Evolutionary conservation across 306 rosid species (phyloP), one percentile per base, ranked within the genome.

Genomic region (Citrullus colocynthis): DNA sequence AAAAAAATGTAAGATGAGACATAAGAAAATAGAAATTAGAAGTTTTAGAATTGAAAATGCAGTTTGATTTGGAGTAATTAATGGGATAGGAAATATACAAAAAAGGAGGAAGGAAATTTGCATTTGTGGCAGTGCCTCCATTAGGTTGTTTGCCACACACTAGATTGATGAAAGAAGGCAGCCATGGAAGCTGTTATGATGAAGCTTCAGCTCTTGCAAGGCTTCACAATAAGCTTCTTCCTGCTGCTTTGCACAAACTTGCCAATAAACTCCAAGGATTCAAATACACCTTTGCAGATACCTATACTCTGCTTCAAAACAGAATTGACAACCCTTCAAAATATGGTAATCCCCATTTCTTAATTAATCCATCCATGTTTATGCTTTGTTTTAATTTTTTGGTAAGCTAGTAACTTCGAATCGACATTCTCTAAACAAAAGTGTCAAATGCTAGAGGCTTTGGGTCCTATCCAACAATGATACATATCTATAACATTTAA

Each of bases 71-170:
- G 3, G 7, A 48, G 6, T 57, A 20, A 57, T 21, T 37, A 24
- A 17, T 36, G 28, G 4, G 39, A 21, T 21, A 70, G 91, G 88
- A 76, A 77, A 82, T 87, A 49, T 82, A 89, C 60, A 51, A 81
- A 65, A 65, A 58, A 67, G 90, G 89, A 56, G 92, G 88, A 78
- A 88, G 95, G 74, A 90, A 90, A 80, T 84, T 90, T 36, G 90
- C 80, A 17, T 55, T 86, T 32, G 0, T 69, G 10, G 87, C 61
- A 28, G 1, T 84, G 60, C 11, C 6, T 37, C 83, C 92, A 3
- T 1, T 75, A 54, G 79, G 74, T 55, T 85, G 90, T 57, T 70
- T 61, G 18, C 92, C 92, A 0, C 1, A 37, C 36, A 28, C 30
- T 11, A 90, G 88, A 87, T 6, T 36, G 16, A 15, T 45, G 4